Base-by-base conservation (phyloP, 345 rosid species). In the Ceriops decandra region DNA sequence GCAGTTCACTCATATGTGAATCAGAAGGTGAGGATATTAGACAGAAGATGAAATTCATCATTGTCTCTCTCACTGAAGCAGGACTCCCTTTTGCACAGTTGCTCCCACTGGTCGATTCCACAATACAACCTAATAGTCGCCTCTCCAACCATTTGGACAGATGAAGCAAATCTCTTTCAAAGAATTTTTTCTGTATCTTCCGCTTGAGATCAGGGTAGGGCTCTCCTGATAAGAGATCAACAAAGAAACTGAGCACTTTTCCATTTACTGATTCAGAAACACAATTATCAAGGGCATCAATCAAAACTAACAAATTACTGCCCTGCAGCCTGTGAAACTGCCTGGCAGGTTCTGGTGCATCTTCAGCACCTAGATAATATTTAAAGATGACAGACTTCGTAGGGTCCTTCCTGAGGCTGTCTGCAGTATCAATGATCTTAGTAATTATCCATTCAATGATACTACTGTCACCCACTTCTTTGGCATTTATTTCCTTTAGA, bases 111-210 rank as follows among this genome's bases (percentile, higher is more conserved):
- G 84, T 67, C 56, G 79, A 76, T 69, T 88, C 93, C 74, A 71
- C 59, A 58, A 71, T 56, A 81, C 81, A 82, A 80, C 99, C 96
- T 73, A 91, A 82, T 67, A 95, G 82, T 79, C 90, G 86, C 77
- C 81, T 85, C 90, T 90, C 99, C 80, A 95, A 78, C 99, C 96
- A 88, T 69, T 81, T 82, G 64, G 95, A 92, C 80, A 95, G 76
- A 64, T 59, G 42, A 73, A 52, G 70, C 79, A 82, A 58, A 81
- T 88, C 98, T 96, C 87, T 88, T 67, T 77, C 79, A 71, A 87
- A 72, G 76, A 88, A 88, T 57, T 82, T 87, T 60, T 76, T 67
- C 69, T 85, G 87, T 47, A 87, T 67, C 81, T 82, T 88, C 69
- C 79, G 83, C 78, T 80, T 88, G 74, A 88, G 85, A 76, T 82